phyloP scores from a whole-genome alignment of 192 early-diverging fungal genomes.

The Entophlyctis helioformis region DNA sequence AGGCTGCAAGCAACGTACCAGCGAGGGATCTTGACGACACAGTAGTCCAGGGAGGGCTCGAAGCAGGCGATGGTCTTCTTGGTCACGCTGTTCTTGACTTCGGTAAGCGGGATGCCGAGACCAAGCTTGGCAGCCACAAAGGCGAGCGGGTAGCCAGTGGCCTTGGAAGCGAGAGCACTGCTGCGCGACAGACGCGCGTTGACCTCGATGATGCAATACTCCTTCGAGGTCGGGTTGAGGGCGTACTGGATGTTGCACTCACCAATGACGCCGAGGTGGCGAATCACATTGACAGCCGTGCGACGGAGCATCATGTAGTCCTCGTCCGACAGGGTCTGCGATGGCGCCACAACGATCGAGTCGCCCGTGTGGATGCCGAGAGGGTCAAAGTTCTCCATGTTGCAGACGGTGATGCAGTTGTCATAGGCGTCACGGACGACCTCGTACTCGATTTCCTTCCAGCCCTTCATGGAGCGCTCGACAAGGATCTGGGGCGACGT shows the following conservation, averaged over 20 bases:
- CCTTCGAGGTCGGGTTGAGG: constrained; percentile 83
- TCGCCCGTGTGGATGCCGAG: constrained; percentile 99
- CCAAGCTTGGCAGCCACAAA: constrained; percentile 98
- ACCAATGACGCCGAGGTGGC: constrained; percentile 95
- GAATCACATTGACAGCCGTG: constrained; percentile 91
- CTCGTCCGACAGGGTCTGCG: constrained; percentile 92
- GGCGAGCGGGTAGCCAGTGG: constrained; percentile 95
- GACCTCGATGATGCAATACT: constrained; percentile 98
- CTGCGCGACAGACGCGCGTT: constrained; percentile 90
- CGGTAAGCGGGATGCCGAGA: constrained; percentile 81
- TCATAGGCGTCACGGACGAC: constrained; percentile 88
- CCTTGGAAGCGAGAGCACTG: constrained; percentile 92
- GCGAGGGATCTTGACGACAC: constrained; percentile 44
- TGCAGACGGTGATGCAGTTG: constrained; percentile 99
- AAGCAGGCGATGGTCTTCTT: constrained; percentile 94
- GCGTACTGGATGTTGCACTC: constrained; percentile 99
- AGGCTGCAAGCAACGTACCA: constrained; percentile 16
- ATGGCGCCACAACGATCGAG: constrained; percentile 96
- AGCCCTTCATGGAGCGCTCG: constrained; percentile 96
- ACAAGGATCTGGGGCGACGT: constrained; percentile 89
- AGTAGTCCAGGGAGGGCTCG: constrained; percentile 92
- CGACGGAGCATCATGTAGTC: constrained; percentile 98
- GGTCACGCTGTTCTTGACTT: constrained; percentile 91
- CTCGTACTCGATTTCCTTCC: constrained; percentile 99
- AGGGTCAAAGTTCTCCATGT: constrained; percentile 99